A percentile compares a stretch with the other conserved stretches of the same genome.
These are phyloP conservation scores for Diplodia intermedia DNA, from an alignment of 2,329 filamentous ascomycete species.

Conservation along the genomic window DNA sequence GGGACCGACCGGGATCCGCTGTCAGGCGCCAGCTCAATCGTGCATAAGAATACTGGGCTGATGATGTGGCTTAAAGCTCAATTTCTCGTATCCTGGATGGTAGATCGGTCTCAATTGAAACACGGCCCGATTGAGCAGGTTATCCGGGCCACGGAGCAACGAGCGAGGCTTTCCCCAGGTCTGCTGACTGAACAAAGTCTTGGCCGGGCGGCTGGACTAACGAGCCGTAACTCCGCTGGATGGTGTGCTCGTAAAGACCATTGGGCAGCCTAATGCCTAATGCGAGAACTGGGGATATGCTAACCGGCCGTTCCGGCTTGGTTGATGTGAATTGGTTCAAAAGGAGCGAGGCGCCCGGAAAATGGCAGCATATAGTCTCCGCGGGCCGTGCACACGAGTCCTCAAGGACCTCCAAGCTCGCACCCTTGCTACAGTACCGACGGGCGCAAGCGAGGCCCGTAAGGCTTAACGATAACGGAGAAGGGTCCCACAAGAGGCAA, in stretches of 20 bases:
- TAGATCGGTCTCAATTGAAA: neutral
- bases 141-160: neutral
- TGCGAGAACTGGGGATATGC: neutral
- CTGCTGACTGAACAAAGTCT: conserved; percentile 15
- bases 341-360: neutral
- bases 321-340: neutral
- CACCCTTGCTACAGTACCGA: neutral
- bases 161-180: neutral
- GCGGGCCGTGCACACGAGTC: neutral
- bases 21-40: neutral
- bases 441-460: conserved; percentile 6
- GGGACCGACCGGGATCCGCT: neutral
- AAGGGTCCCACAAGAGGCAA: neutral
- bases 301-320: neutral
- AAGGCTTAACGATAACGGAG: conserved; percentile 14
- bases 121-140: conserved; percentile 1
- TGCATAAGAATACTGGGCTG: conserved; percentile 19
- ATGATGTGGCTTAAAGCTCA: conserved; percentile 13
- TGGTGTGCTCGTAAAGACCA: neutral
- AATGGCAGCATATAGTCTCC: neutral
- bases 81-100: conserved; percentile 14
- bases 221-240: conserved; percentile 9
- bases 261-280: neutral
- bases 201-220: neutral
- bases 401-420: too few relatives aligned